These are phyloP conservation scores for Garcia nutans DNA, from an alignment of 345 rosid genomes.

Conservation along the genomic window DNA sequence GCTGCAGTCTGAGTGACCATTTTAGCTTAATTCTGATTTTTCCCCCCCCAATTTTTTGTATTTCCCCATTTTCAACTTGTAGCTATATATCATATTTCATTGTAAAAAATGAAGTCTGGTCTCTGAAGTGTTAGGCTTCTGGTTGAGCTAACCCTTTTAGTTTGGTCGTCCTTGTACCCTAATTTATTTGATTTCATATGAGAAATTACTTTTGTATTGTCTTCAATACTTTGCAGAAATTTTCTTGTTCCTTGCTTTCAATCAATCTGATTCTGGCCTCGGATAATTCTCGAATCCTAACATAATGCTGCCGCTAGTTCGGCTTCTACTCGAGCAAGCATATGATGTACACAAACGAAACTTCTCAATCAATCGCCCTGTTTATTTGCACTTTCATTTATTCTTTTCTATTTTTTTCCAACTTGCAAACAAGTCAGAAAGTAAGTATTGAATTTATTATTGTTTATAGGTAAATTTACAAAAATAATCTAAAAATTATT, in stretches of 20 bases:
- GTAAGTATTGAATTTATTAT: too few relatives aligned
- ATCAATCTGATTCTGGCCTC: not conserved
- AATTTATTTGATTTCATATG: constrained; percentile 9
- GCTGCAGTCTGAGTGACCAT: not conserved
- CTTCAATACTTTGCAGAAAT: not conserved
- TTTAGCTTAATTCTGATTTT: not conserved
- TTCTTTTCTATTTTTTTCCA: too few relatives aligned
- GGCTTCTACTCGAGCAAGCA: too few relatives aligned
- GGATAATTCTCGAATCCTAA: not conserved
- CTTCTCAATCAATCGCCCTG: too few relatives aligned
- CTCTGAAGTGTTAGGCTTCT: not conserved
- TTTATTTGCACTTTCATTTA: too few relatives aligned
- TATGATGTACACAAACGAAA: too few relatives aligned
- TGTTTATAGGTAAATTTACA: too few relatives aligned
- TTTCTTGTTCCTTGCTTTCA: not conserved
- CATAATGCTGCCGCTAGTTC: not conserved
- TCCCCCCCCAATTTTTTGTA: not conserved
- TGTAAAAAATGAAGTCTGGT: constrained; percentile 6
- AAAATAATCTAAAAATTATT: too few relatives aligned
- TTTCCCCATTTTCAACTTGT: not conserved
- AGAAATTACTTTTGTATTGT: not conserved
- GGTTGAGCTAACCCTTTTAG: not conserved
- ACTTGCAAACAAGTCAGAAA: too few relatives aligned
- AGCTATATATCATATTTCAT: constrained; percentile 2
- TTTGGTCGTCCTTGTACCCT: not conserved